Conservation (phyloP, 345 rosid genomes). For the Salix koriyanagi region DNA sequence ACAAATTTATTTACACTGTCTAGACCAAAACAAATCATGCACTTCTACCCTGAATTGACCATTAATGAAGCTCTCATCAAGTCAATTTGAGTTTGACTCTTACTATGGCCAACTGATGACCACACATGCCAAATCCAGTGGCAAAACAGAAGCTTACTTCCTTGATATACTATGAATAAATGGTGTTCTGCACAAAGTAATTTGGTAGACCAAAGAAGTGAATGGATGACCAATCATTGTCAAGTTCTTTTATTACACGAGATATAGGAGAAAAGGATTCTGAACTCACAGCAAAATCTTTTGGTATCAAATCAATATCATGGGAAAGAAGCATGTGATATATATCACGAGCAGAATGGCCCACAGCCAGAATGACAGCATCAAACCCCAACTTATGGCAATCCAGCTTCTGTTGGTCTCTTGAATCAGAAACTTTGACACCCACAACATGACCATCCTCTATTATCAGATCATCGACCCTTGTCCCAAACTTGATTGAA, state of each 20-base stretch:
- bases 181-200: not conserved
- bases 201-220: not conserved
- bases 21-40: not conserved
- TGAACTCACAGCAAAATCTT: conserved; percentile 84
- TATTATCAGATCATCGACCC: conserved; percentile 77
- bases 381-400: conserved; percentile 48
- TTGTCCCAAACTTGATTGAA: conserved; percentile 66
- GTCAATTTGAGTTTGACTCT: not conserved
- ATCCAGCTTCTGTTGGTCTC: conserved; percentile 30
- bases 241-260: not conserved
- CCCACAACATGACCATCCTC: conserved; percentile 65
- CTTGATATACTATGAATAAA: not conserved
- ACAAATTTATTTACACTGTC: not conserved
- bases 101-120: not conserved
- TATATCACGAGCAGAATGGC: conserved; percentile 94
- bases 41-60: not conserved
- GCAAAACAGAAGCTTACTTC: not conserved
- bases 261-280: not conserved
- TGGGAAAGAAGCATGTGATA: conserved; percentile 92
- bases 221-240: not conserved
- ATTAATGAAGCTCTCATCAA: not conserved
- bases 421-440: conserved; percentile 59
- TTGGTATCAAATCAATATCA: conserved; percentile 63
- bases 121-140: not conserved
- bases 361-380: conserved; percentile 85